phyloP scores from a whole-genome alignment of 805 yeast species.

The Yarrowia divulgata region DNA sequence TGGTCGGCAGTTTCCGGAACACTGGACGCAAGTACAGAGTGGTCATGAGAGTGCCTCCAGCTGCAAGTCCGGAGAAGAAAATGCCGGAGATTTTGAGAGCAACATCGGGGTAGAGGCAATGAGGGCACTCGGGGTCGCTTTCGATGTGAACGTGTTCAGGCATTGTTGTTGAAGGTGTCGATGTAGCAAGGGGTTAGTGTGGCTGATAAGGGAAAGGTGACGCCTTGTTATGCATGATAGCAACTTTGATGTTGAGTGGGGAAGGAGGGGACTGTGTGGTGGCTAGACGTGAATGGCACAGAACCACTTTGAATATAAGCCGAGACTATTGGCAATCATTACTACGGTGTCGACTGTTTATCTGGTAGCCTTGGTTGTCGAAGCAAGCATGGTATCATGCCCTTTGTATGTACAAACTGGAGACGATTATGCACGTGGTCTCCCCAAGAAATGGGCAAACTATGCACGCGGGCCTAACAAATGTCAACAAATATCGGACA shows the following conservation, averaged over 20 bases:
- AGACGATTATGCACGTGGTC: too few relatives aligned
- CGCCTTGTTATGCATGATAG: constrained; percentile 30
- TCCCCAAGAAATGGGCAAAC: too few relatives aligned
- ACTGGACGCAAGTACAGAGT: constrained; percentile 28
- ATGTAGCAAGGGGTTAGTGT: constrained; percentile 19
- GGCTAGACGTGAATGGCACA: too few relatives aligned
- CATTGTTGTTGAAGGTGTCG: constrained; percentile 8
- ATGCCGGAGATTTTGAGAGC: constrained; percentile 33
- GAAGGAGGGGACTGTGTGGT: neutral
- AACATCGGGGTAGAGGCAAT: constrained; percentile 27
- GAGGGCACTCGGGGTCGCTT: constrained; percentile 34
- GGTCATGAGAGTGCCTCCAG: constrained; percentile 25
- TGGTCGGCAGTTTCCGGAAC: constrained; percentile 25
- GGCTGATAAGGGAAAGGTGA: constrained; percentile 16
- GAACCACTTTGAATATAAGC: too few relatives aligned
- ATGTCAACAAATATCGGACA: neutral
- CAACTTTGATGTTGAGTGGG: constrained; percentile 23
- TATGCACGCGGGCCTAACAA: neutral
- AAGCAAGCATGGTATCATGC: too few relatives aligned
- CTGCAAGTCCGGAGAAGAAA: constrained; percentile 30
- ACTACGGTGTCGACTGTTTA: too few relatives aligned
- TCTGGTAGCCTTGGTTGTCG: too few relatives aligned
- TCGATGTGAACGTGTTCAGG: constrained; percentile 21
- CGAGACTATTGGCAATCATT: too few relatives aligned
- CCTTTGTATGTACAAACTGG: too few relatives aligned